Percentiles rank a stretch among this genome's conserved stretches.
Conservation (phyloP, 2,329 filamentous ascomycete species). For the Hypoxylon sp. region DNA sequence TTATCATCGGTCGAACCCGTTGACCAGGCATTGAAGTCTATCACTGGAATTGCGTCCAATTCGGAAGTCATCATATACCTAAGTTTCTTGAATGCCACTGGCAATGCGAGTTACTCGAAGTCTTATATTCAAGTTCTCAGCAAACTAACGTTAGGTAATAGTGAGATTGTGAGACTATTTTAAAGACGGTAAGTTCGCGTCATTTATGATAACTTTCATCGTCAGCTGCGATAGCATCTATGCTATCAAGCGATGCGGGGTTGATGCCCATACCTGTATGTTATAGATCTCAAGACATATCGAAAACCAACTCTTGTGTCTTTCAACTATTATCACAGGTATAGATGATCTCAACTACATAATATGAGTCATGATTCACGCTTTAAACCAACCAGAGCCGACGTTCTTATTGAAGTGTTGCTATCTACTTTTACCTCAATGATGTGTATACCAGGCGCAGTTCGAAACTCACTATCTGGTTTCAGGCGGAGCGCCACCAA, state of each 20-base stretch:
- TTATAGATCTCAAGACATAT: not conserved
- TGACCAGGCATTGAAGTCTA: constrained; percentile 49
- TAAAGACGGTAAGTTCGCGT: not conserved
- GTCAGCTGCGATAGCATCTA: constrained; percentile 1
- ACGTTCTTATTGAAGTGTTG: no score
- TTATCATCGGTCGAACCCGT: constrained; percentile 44
- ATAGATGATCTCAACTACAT: not conserved
- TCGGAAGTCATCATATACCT: constrained; percentile 29
- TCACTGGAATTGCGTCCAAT: constrained; percentile 46
- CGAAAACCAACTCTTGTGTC: no score
- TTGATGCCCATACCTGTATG: not conserved
- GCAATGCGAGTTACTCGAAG: not conserved
- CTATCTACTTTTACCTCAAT: no score
- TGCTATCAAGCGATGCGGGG: constrained; percentile 25
- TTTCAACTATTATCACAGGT: not conserved
- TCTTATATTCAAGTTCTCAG: not conserved
- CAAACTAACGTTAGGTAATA: not conserved
- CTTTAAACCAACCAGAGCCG: no score
- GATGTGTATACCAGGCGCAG: no score
- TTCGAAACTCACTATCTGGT: no score
- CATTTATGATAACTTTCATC: not conserved
- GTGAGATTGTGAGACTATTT: not conserved
- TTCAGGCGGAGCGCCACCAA: no score
- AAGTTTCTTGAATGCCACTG: not conserved
- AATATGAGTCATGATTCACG: no score